phyloP scores from a whole-genome alignment of 192 early-diverging fungal species.

The Podila verticillata region DNA sequence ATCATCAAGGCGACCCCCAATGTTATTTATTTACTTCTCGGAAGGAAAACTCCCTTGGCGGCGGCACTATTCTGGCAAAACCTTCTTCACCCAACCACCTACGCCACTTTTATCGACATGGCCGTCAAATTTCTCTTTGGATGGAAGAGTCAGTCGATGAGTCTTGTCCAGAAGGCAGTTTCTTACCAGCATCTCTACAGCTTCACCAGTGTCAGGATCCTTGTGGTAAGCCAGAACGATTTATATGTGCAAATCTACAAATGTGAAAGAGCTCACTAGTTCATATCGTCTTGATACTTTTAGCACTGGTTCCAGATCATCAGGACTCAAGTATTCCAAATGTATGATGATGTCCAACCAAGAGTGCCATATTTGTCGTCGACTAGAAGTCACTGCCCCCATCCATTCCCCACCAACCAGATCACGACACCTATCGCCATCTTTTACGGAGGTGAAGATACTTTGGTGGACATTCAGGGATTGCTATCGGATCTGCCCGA shows the following conservation, averaged over 20 bases:
- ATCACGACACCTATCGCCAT: slow-evolving; percentile 89
- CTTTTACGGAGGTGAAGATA: slow-evolving; percentile 91
- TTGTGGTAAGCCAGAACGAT: slow-evolving; percentile 69
- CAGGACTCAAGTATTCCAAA: slow-evolving; percentile 83
- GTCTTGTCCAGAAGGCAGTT: slow-evolving; percentile 76
- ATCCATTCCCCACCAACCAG: slow-evolving; percentile 77
- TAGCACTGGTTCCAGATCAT: slow-evolving; percentile 98
- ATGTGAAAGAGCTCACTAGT: not conserved
- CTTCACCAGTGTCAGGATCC: slow-evolving; percentile 87
- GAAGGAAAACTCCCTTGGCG: slow-evolving; percentile 82
- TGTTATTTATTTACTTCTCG: slow-evolving; percentile 89
- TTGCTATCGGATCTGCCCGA: slow-evolving; percentile 64
- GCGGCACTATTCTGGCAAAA: slow-evolving; percentile 88
- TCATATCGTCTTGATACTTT: not conserved
- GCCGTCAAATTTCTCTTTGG: slow-evolving; percentile 83
- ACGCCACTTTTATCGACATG: slow-evolving; percentile 76
- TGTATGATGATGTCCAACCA: slow-evolving; percentile 88
- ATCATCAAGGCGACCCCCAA: slow-evolving; percentile 87
- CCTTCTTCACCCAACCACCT: slow-evolving; percentile 78
- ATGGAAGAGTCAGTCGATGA: slow-evolving; percentile 78
- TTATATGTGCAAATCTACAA: not conserved
- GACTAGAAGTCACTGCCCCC: slow-evolving; percentile 68
- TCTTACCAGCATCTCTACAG: slow-evolving; percentile 90
- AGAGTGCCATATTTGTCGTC: slow-evolving; percentile 57
- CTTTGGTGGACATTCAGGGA: slow-evolving; percentile 77